These are phyloP conservation scores for Pinus taeda DNA, from an alignment of 75 land plant species.

Conservation along the genomic window DNA sequence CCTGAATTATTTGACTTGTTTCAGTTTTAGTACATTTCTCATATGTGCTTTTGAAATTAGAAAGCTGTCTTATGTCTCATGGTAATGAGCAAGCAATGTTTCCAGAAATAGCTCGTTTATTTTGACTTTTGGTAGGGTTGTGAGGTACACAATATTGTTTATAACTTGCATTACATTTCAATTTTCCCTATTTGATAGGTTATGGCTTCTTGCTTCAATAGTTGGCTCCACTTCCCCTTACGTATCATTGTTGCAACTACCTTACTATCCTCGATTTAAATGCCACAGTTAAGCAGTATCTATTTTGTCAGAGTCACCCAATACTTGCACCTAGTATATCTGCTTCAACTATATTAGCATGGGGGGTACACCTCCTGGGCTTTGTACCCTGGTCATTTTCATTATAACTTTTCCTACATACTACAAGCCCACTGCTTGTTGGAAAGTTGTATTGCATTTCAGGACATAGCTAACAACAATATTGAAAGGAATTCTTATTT, in stretches of 20 bases:
- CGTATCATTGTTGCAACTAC: too few relatives aligned
- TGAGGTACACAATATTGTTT: background rate
- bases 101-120: background rate
- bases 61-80: background rate
- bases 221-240: too few relatives aligned
- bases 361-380: too few relatives aligned
- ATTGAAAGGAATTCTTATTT: background rate
- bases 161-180: background rate
- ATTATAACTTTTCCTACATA: too few relatives aligned
- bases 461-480: background rate
- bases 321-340: too few relatives aligned
- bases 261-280: too few relatives aligned
- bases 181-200: background rate
- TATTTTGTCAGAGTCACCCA: too few relatives aligned
- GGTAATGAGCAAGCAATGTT: background rate
- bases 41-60: background rate
- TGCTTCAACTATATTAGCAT: too few relatives aligned
- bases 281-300: too few relatives aligned
- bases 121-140: background rate
- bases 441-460: background rate
- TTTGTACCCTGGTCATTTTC: too few relatives aligned
- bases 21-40: slow-evolving; percentile 2
- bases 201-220: background rate
- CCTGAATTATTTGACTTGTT: background rate
- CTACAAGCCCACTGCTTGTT: too few relatives aligned